Conservation (phyloP, 352 stramenopile species). For the Globisporangium heterothallicum region DNA sequence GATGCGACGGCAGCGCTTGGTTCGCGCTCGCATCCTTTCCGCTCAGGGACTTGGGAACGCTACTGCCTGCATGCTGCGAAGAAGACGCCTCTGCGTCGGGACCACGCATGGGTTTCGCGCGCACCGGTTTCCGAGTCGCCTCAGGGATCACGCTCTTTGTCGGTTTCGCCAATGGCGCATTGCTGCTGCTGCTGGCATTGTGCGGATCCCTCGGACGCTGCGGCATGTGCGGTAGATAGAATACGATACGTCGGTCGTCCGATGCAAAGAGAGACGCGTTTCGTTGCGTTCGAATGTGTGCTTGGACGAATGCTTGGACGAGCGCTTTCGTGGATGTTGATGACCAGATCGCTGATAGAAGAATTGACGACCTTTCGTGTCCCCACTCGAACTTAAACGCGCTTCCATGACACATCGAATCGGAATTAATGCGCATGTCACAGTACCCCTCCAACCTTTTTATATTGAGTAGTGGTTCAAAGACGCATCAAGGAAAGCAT, state of each 20-base stretch:
- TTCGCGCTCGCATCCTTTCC: not conserved
- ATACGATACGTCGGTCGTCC: no score
- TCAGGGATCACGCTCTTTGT: slow-evolving; percentile 29
- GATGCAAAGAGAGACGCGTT: no score
- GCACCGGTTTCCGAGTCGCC: slow-evolving; percentile 43
- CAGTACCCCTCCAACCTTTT: no score
- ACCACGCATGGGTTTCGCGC: slow-evolving; percentile 57
- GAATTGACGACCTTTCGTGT: slow-evolving; percentile 11
- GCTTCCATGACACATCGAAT: not conserved
- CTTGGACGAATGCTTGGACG: no score
- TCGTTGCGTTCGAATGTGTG: no score
- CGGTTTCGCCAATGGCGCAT: not conserved
- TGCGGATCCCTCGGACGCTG: not conserved
- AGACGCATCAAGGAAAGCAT: not conserved
- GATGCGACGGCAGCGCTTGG: slow-evolving; percentile 6
- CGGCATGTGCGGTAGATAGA: no score
- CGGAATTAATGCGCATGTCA: not conserved
- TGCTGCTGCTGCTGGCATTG: not conserved
- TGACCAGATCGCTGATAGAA: no score
- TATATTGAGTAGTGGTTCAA: not conserved
- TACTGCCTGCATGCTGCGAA: not conserved
- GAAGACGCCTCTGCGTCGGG: slow-evolving; percentile 12
- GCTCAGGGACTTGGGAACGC: no score
- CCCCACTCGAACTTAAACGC: slow-evolving; percentile 1
- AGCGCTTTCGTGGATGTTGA: no score